Evolutionary conservation across 1,139 yeast species (phyloP), one percentile per base, ranked within the genome.

Genomic region (Pichia sp.): DNA sequence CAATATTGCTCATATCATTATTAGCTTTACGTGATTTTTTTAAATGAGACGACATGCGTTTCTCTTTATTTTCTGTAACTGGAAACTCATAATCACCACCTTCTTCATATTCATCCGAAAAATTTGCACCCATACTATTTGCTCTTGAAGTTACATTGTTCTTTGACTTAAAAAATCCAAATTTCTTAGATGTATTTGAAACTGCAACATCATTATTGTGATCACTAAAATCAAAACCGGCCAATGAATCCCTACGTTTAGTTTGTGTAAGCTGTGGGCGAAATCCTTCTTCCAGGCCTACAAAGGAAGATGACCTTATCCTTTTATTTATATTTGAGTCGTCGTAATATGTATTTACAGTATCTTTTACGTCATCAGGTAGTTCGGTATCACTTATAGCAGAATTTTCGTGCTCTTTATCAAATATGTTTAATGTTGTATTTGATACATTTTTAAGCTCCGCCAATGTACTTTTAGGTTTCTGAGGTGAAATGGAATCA

Each of bases 211-310:
- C 50, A 39, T 39, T 27, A 16, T 27, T 34, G 15, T 30, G 41
- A n/a, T 47, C 45, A 23, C 42, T 45, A 42, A 30, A 34, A 39
- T 42, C 43, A 39, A 30, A 40, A 15, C 24, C 40, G 4, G 47
- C 39, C 1, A 42, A 18, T 39, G 43, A 40, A 18, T 37, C 43
- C 23, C 25, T 15, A 9, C 45, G 34, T 7, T 20, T 20, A 4
- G 20, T 20, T 18, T n/a, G 22, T 4, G 36, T 18, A 3, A 12
- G 23, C 11, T 16, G 22, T 9, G 22, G 7, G 11, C 7, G 24
- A 35, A 23, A n/a, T 16, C 43, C 51, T 13, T 48, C 51, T 26
- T 45, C 49, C 9, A 49, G 43, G 23, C 49, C 43, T 7, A 45
- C 18, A 15, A 39, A 23, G 7, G 51, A 40, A 9, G 43, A 13